phyloP scores from a whole-genome alignment of 352 stramenopile genomes.

The Phytophthora colocasiae region DNA sequence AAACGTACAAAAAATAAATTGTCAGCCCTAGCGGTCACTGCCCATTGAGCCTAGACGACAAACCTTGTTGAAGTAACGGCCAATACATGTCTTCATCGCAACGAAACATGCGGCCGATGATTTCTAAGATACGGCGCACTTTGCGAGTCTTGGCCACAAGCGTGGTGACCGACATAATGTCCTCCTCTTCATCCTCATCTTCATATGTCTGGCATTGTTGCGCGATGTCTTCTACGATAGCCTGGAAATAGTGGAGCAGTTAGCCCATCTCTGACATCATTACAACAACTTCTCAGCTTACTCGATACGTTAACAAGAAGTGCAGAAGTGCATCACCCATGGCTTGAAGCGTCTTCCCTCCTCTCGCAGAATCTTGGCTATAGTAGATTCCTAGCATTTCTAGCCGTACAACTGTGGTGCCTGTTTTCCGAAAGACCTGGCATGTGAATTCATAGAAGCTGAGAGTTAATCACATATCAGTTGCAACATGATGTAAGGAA shows the following conservation, averaged over 20 bases:
- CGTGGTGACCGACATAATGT: slow-evolving; percentile 35
- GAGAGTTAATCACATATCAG: not conserved
- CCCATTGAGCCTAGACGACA: slow-evolving; percentile 1
- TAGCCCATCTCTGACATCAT: not conserved
- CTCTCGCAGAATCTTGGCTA: slow-evolving; percentile 61
- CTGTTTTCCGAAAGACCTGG: slow-evolving; percentile 59
- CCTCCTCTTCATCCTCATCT: slow-evolving; percentile 19
- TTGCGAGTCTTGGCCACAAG: slow-evolving; percentile 46
- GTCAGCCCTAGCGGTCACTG: slow-evolving; percentile 8
- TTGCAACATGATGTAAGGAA: not conserved
- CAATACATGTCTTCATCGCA: slow-evolving; percentile 49
- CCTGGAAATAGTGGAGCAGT: slow-evolving; percentile 22
- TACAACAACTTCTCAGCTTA: slow-evolving; percentile 25
- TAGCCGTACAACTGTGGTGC: slow-evolving; percentile 64
- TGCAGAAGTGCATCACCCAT: slow-evolving; percentile 58
- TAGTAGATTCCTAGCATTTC: slow-evolving; percentile 73
- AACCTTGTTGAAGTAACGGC: slow-evolving; percentile 51
- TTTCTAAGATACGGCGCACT: slow-evolving; percentile 40
- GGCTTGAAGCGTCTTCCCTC: slow-evolving; percentile 70
- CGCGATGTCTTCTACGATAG: slow-evolving; percentile 28
- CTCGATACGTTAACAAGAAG: slow-evolving; percentile 63
- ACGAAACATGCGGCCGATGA: slow-evolving; percentile 36
- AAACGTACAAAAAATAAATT: slow-evolving; percentile 6
- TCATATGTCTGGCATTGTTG: slow-evolving; percentile 20
- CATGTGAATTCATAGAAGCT: not conserved